Evolutionary conservation across 192 early-diverging fungal genomes (phyloP), one percentile per base, ranked within the genome.

Genomic region (Lunasporangiospora selenospora): DNA sequence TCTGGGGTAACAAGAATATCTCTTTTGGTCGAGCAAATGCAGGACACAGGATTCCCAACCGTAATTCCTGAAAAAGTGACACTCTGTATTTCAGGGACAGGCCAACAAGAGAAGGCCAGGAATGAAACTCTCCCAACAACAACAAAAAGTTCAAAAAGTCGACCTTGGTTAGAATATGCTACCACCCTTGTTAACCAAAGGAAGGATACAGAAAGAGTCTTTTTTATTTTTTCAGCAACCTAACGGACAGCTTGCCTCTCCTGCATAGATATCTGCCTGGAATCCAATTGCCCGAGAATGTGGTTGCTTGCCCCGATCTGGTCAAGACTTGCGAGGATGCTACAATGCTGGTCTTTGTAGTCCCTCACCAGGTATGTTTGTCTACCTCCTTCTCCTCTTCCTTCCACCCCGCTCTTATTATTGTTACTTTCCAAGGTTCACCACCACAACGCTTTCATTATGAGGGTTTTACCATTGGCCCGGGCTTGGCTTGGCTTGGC

Each of bases 301-400:
- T 99, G 18, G 80, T 89, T 23, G 97, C 97, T 18, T 84, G 88
- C 37, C 86, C 97, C 3, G 91, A 96, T 75, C 73, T 98, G 2
- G 65, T 86, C 9, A 80, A 93, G 44, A 85, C 92, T 5, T 89
- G 90, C 50, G 66, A 87, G 54, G 93, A 80, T 53, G 94, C 97
- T 16, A 95, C 91, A n/a, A 81, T 97, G 37, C 82, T 99, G 15
- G 86, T 99, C 30, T 93, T 99, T 75, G 95, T 98, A 15, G 83
- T 98, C 45, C 96, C 95, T 45, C 95, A 98, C 76, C 94, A 96
- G 81, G 82, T 82, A 71, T 32, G 11, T 80, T 30, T 27, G 54
- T 43, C 32, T 19, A 53, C 24, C 8, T 41, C 0, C 15, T 39
- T 16, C 41, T 38, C 19, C 16, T 43, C 16, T 32, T 27, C 50